Conservation (phyloP, 2,329 filamentous ascomycete species). For the Alternaria solani region DNA sequence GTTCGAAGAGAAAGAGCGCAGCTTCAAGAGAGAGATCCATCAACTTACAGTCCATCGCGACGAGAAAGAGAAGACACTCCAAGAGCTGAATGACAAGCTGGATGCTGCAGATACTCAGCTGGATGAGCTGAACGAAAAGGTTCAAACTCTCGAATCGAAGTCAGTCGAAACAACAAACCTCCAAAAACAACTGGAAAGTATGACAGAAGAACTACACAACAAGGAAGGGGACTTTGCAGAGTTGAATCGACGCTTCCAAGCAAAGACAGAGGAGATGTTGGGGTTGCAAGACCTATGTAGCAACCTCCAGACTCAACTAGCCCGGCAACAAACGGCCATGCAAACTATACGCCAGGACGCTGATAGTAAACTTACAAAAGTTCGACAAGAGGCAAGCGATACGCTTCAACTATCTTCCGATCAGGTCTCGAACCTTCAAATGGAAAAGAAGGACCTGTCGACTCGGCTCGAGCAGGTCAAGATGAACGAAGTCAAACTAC, state of each 20-base stretch:
- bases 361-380: conserved; percentile 6
- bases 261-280: conserved; percentile 3
- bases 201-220: conserved; percentile 7
- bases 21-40: conserved; percentile 24
- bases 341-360: conserved; percentile 22
- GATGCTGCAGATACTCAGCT: conserved; percentile 13
- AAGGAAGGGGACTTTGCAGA: conserved; percentile 10
- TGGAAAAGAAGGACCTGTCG: conserved; percentile 22
- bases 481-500: conserved; percentile 19
- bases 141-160: not conserved
- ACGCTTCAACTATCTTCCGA: conserved; percentile 14
- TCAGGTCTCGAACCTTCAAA: conserved; percentile 8
- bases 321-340: conserved; percentile 17
- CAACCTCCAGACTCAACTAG: conserved; percentile 16
- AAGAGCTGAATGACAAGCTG: conserved; percentile 13
- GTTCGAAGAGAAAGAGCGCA: conserved; percentile 22
- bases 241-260: conserved; percentile 6
- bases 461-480: conserved; percentile 17
- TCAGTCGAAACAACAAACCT: conserved; percentile 18
- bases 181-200: conserved; percentile 17
- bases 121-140: conserved; percentile 13
- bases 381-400: conserved; percentile 12
- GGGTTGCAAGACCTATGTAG: conserved; percentile 15
- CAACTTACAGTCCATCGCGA: conserved; percentile 21
- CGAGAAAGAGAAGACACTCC: conserved; percentile 19